A percentile compares a stretch with the other conserved stretches of the same genome.
Conservation (phyloP, 1,139 yeast genomes). For the Meyerozyma carpophila region DNA sequence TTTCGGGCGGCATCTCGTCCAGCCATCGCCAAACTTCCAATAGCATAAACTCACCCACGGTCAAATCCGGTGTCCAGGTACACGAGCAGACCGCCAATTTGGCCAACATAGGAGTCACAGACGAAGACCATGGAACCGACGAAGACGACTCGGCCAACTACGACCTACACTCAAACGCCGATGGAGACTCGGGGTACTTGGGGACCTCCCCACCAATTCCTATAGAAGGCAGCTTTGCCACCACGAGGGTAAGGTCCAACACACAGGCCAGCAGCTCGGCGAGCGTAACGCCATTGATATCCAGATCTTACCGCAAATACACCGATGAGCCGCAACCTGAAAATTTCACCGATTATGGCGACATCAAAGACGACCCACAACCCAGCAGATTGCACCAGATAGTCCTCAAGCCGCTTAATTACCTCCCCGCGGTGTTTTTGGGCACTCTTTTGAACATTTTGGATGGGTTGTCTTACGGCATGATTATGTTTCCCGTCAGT, state of each 20-base stretch:
- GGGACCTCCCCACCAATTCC: conserved; percentile 25
- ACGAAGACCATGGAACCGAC: conserved; percentile 21
- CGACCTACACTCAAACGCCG: neutral
- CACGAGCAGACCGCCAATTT: conserved; percentile 62
- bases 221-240: neutral
- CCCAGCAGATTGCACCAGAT: conserved; percentile 5
- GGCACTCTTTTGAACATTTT: conserved; percentile 82
- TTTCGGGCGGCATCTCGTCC: conserved; percentile 13
- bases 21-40: conserved; percentile 16
- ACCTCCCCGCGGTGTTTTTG: conserved; percentile 71
- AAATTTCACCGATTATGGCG: neutral
- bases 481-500: conserved; percentile 92
- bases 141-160: conserved; percentile 2
- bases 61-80: conserved; percentile 45
- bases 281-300: conserved; percentile 4
- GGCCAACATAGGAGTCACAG: conserved; percentile 56
- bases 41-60: conserved; percentile 26
- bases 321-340: conserved; percentile 2
- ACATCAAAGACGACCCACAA: neutral
- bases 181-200: conserved; percentile 10
- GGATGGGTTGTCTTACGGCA: conserved; percentile 93
- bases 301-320: conserved; percentile 3
- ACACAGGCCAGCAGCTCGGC: neutral
- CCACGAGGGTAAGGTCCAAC: neutral
- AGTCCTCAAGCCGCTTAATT: conserved; percentile 38